A percentile compares a stretch with the other conserved stretches of the same genome.
Conservation (phyloP, 495 filamentous ascomycete genomes). For the Aspergillus leporis region DNA sequence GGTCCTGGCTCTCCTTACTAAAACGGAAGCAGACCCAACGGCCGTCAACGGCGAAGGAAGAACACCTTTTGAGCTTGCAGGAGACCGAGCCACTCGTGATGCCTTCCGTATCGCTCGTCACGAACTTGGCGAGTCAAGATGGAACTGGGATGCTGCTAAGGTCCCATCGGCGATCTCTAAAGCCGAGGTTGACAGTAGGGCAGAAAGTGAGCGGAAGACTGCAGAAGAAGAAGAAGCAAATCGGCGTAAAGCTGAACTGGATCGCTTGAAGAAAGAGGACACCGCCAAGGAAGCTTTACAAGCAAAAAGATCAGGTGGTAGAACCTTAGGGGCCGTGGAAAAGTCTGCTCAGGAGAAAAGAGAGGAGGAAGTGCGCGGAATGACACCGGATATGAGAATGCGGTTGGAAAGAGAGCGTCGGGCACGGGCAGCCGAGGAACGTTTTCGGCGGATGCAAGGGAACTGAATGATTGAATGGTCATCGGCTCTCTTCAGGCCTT, state of each 20-base stretch:
- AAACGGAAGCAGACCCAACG: constrained; percentile 74
- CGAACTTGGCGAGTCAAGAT: constrained; percentile 73
- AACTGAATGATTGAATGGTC: not conserved
- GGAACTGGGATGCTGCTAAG: constrained; percentile 76
- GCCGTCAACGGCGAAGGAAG: constrained; percentile 63
- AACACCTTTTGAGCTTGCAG: constrained; percentile 82
- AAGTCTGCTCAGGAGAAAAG: constrained; percentile 74
- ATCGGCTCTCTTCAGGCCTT: not conserved
- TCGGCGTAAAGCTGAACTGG: constrained; percentile 61
- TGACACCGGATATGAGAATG: constrained; percentile 82
- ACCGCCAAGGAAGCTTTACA: constrained; percentile 49
- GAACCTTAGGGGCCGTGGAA: constrained; percentile 51
- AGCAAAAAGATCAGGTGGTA: constrained; percentile 43
- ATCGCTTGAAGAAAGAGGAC: constrained; percentile 67
- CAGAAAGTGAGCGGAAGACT: constrained; percentile 58
- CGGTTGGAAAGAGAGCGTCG: constrained; percentile 77
- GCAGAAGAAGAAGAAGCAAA: constrained; percentile 56
- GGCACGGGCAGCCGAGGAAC: constrained; percentile 84
- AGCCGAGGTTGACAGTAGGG: constrained; percentile 65
- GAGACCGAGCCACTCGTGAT: constrained; percentile 83
- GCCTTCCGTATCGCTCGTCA: constrained; percentile 86
- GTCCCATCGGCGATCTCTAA: constrained; percentile 70
- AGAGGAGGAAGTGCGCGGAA: constrained; percentile 77
- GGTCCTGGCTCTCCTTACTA: constrained; percentile 72
- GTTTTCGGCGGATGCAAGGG: constrained; percentile 64